phyloP scores from a whole-genome alignment of 192 early-diverging fungal genomes.

The Coemansia pectinata region DNA sequence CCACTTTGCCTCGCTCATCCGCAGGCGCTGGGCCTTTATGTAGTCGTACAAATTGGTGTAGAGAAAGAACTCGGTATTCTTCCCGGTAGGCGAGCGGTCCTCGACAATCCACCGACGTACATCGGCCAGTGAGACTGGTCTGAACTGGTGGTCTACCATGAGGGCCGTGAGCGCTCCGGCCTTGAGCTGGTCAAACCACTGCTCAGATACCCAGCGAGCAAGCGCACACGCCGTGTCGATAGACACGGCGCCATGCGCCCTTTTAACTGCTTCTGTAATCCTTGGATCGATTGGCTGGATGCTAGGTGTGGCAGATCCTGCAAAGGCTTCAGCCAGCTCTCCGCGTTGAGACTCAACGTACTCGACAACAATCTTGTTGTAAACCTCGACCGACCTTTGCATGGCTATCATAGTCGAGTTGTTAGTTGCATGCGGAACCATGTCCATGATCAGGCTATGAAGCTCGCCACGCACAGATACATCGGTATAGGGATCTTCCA shows the following conservation, averaged over 20 bases:
- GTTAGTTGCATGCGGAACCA: slow-evolving; percentile 29
- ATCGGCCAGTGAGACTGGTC: slow-evolving; percentile 26
- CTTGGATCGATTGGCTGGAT: neutral
- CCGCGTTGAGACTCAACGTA: slow-evolving; percentile 1
- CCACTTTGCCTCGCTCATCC: slow-evolving; percentile 38
- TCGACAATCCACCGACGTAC: slow-evolving; percentile 47
- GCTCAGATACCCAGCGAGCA: slow-evolving; percentile 32
- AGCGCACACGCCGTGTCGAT: slow-evolving; percentile 13
- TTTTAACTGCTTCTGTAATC: neutral
- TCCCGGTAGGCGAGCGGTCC: slow-evolving; percentile 33
- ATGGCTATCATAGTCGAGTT: slow-evolving; percentile 36
- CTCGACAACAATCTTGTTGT: slow-evolving; percentile 34
- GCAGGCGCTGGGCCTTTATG: slow-evolving; percentile 35
- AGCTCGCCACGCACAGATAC: slow-evolving; percentile 34
- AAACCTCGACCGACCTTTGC: slow-evolving; percentile 39
- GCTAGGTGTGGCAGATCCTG: neutral
- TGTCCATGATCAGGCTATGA: slow-evolving; percentile 26
- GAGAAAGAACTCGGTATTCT: slow-evolving; percentile 26
- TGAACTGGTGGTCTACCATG: slow-evolving; percentile 30
- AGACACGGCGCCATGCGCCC: slow-evolving; percentile 5
- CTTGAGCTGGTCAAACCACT: slow-evolving; percentile 30
- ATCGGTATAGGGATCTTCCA: slow-evolving; percentile 15
- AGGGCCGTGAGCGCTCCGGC: slow-evolving; percentile 16
- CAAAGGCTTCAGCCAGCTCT: slow-evolving; percentile 7
- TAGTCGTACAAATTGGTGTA: slow-evolving; percentile 36